These are phyloP conservation scores for Aspergillus fijiensis DNA, from an alignment of 2,329 filamentous ascomycete species.

Conservation along the genomic window DNA sequence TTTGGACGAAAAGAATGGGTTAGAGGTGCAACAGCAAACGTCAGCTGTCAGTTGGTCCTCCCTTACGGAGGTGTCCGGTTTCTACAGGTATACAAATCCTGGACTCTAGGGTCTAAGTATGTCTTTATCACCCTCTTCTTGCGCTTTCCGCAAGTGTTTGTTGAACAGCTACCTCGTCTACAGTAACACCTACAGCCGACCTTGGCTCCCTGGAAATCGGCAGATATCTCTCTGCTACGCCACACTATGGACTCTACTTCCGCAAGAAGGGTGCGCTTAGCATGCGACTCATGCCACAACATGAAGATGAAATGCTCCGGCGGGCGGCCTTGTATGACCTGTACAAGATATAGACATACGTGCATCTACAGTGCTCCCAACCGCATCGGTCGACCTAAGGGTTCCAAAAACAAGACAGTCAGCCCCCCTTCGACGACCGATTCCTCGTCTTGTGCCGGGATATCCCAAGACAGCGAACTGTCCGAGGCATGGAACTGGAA, in stretches of 20 bases:
- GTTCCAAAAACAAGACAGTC: constrained; percentile 35
- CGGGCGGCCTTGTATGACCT: not conserved
- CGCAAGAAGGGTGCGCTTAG: not conserved
- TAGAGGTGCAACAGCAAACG: not conserved
- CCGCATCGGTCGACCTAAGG: constrained; percentile 22
- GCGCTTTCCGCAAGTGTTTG: too few relatives aligned
- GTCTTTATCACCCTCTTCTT: too few relatives aligned
- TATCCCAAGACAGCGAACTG: not conserved
- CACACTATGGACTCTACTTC: not conserved
- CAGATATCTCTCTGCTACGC: not conserved
- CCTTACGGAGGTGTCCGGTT: not conserved
- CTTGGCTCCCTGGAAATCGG: too few relatives aligned
- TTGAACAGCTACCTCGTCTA: too few relatives aligned
- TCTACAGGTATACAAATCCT: not conserved
- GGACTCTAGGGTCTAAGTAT: not conserved
- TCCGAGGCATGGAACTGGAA: not conserved
- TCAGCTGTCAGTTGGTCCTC: not conserved
- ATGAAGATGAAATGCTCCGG: constrained; percentile 4
- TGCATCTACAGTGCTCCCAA: not conserved
- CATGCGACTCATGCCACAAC: constrained; percentile 1
- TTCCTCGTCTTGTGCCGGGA: not conserved
- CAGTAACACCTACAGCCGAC: too few relatives aligned
- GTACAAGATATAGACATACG: not conserved
- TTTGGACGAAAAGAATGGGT: not conserved
- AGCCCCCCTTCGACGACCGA: not conserved